These are phyloP conservation scores for Botrytis pseudocinerea DNA, from an alignment of 2,329 filamentous ascomycete genomes.

Conservation along the genomic window DNA sequence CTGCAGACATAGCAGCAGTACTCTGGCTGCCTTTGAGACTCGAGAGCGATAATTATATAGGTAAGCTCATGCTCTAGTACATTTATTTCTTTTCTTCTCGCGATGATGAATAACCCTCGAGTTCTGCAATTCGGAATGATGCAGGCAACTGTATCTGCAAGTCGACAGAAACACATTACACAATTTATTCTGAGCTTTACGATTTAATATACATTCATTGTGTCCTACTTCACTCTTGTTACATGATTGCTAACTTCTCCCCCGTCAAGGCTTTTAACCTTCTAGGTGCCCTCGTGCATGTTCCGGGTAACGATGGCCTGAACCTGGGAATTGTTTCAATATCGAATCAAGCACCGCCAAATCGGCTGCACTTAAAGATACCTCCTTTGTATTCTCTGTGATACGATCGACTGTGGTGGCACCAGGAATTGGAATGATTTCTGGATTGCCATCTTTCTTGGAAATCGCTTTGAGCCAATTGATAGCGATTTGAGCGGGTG, in stretches of 20 bases:
- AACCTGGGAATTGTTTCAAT: slow-evolving; percentile 49
- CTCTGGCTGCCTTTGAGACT: background rate
- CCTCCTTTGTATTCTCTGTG: slow-evolving; percentile 57
- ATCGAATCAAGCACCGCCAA: slow-evolving; percentile 52
- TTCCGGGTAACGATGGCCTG: slow-evolving; percentile 51
- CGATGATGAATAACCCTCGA: slow-evolving; percentile 37
- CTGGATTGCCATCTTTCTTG: slow-evolving; percentile 37
- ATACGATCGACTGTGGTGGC: slow-evolving; percentile 58
- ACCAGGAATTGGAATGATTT: slow-evolving; percentile 67
- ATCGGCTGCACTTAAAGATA: slow-evolving; percentile 53
- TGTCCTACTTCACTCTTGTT: background rate
- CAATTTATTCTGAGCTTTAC: slow-evolving; percentile 26
- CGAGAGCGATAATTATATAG: background rate
- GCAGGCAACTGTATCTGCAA: slow-evolving; percentile 26
- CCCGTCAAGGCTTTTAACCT: background rate
- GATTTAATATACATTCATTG: background rate
- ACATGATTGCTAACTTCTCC: background rate
- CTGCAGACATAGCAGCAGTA: background rate
- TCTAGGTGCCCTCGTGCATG: background rate
- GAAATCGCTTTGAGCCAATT: slow-evolving; percentile 50
- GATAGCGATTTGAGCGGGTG: slow-evolving; percentile 64
- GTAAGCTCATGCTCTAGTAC: background rate
- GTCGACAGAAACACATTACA: slow-evolving; percentile 39
- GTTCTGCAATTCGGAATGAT: slow-evolving; percentile 41
- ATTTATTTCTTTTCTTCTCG: background rate